Base-by-base conservation (phyloP, 176 grass and related monocot genomes). In the maize (Zea mays) region DNA sequence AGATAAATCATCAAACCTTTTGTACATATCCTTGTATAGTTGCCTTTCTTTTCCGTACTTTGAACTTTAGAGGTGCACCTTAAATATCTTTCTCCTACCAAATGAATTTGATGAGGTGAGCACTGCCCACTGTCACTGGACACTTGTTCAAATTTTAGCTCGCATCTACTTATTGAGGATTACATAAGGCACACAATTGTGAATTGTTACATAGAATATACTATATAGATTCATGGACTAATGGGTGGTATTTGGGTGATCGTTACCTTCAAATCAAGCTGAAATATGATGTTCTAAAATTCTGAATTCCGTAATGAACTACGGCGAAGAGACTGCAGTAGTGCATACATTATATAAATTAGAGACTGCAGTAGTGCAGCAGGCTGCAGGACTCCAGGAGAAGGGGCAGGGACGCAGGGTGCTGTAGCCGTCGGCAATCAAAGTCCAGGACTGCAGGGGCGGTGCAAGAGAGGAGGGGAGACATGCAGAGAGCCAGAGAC, bases 241-340 rank as follows among this genome's bases (percentile, higher is more conserved):
- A 67, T 64, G 39, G 9, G 36, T 42, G 54, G 49, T 69, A 5
- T 43, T 61, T 61, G 43, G 27, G 2, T 73, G 16, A 57, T 78
- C 44, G 54, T 60, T 79, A 21, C 1, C 27, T 73, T 17, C 59
- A 57, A 57, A 60, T 21, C 69, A 79, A 73, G n/a, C 59, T 11
- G 36, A 27, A 27, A 41, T 44, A 65, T 9, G 37, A 66, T 62
- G 15, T 19, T 71, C 40, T 16, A 19, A 62, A 73, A 38, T 62
- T 63, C 34, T 81, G 16, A 62, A 50, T 62, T 48, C 55, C 57
- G 62, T 49, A 66, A 66, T 81, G 34, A 70, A 38, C 45, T 27
- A 27, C 27, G 27, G 27, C 27, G n/a, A n/a, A n/a, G n/a, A n/a
- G n/a, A n/a, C n/a, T n/a, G n/a, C n/a, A n/a, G n/a, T n/a, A n/a